Conservation (phyloP, 805 yeast genomes). For the Metschnikowia corniflorae region DNA sequence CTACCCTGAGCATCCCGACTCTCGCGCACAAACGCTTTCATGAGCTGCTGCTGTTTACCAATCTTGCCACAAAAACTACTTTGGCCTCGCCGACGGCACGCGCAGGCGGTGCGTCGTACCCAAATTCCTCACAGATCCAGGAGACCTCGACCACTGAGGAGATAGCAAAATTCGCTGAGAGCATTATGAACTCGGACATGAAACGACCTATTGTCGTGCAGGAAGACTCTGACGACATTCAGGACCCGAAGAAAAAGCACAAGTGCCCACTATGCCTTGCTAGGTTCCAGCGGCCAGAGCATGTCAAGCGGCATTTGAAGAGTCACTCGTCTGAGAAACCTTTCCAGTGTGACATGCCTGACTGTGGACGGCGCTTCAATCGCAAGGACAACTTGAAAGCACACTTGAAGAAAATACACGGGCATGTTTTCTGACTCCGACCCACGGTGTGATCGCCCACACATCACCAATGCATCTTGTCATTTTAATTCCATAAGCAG, state of each 20-base stretch:
- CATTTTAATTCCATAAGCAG: no score
- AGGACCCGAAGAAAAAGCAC: conserved; percentile 53
- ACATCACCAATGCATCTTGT: not conserved
- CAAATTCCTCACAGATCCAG: conserved; percentile 16
- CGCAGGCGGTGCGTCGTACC: conserved; percentile 7
- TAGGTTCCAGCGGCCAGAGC: conserved; percentile 67
- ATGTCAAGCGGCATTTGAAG: conserved; percentile 62
- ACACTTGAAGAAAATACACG: conserved; percentile 59
- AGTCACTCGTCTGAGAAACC: conserved; percentile 58
- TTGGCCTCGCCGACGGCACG: conserved; percentile 1
- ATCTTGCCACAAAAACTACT: conserved; percentile 1
- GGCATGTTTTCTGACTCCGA: conserved; percentile 3
- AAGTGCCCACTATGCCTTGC: conserved; percentile 62
- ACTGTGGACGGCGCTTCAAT: conserved; percentile 55
- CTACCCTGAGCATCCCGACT: conserved; percentile 2
- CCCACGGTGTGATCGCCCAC: no score
- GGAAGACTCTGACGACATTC: conserved; percentile 31
- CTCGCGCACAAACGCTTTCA: not conserved
- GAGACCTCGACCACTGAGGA: conserved; percentile 19
- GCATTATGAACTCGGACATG: conserved; percentile 20
- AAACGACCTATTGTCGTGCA: conserved; percentile 21
- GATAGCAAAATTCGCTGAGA: conserved; percentile 20
- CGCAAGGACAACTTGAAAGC: conserved; percentile 59
- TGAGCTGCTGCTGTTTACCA: conserved; percentile 5
- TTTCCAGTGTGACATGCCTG: conserved; percentile 47